These are phyloP conservation scores for Malus hybrid DNA, from an alignment of 331 rosid genomes.

Conservation along the genomic window DNA sequence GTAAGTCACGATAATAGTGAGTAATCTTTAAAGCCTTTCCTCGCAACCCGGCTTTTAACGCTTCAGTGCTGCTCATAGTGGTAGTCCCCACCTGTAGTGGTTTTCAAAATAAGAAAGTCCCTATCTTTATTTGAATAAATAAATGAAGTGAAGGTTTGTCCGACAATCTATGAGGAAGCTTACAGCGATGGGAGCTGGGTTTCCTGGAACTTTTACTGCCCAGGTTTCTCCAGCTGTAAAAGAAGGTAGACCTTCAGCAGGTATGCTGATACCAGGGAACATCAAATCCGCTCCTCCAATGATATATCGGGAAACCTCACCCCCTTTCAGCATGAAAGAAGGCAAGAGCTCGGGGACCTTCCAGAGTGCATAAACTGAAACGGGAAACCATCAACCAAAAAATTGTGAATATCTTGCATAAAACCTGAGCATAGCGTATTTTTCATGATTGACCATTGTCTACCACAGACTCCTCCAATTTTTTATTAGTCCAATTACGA, in stretches of 20 bases:
- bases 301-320: constrained; percentile 77
- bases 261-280: constrained; percentile 89
- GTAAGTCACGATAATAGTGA: constrained; percentile 78
- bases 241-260: constrained; percentile 78
- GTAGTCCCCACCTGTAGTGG: constrained; percentile 81
- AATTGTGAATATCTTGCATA: neutral
- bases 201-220: constrained; percentile 94
- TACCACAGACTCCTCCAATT: neutral
- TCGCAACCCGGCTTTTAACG: constrained; percentile 73
- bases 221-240: constrained; percentile 67
- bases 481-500: neutral
- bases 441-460: neutral
- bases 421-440: neutral
- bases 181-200: constrained; percentile 94
- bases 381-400: neutral
- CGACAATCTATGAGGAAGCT: neutral
- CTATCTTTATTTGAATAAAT: neutral
- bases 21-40: constrained; percentile 87
- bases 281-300: constrained; percentile 96
- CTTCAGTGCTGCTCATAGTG: constrained; percentile 76
- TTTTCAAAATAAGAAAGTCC: neutral
- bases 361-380: constrained; percentile 88
- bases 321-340: constrained; percentile 72
- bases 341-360: constrained; percentile 79
- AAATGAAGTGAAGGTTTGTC: neutral